Evolutionary conservation across 352 stramenopile genomes (phyloP), one percentile per base, ranked within the genome.

Genomic region (Pythium vanterpoolii): DNA sequence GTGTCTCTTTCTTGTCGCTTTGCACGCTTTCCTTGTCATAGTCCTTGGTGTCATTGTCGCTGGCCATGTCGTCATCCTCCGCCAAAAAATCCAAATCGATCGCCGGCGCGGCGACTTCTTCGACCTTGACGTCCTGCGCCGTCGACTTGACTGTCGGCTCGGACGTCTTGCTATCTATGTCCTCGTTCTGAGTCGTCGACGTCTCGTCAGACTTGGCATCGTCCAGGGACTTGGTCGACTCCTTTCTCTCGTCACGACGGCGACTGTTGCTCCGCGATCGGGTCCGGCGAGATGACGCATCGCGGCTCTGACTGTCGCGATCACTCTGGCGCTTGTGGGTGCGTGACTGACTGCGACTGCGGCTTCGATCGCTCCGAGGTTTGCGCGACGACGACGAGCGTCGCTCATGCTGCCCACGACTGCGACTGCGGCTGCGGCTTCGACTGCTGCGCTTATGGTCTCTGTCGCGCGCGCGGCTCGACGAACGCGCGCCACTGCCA

Each of bases 61-160:
- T 81, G 11, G 80, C 77, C 59, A 73, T 86, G 27, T 72, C 69
- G 27, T 47, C 62, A 28, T 72, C 70, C 23, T 90, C 80, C 34
- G 91, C 76, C 51, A 94, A 57, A 58, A 94, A 94, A 62, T 90
- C 85, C 56, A 94, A 72, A 56, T 94, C 85, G 62, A 94, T 94
- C 3, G 85, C 85, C 50, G 85, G 85, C 21, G 85, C 85, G 24
- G 82, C 81, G 19, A 94, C 73, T 40, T 90, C 73, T 43, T 93
- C 79, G 42, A 86, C 56, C 64, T 92, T 89, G 13, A 90, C 83
- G 31, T 94, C 82, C 51, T 89, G 82, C 49, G 56, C 55, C 6
- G 59, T 73, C 23, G 62, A 46, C 21, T 77, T 62, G 11, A 40
- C 48, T 0, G 28, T 18, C 53, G 77, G 26, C 30, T 72, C 56